These are phyloP conservation scores for Perkinsus marinus DNA, from an alignment of 169 alveolate genomes.

Conservation along the genomic window DNA sequence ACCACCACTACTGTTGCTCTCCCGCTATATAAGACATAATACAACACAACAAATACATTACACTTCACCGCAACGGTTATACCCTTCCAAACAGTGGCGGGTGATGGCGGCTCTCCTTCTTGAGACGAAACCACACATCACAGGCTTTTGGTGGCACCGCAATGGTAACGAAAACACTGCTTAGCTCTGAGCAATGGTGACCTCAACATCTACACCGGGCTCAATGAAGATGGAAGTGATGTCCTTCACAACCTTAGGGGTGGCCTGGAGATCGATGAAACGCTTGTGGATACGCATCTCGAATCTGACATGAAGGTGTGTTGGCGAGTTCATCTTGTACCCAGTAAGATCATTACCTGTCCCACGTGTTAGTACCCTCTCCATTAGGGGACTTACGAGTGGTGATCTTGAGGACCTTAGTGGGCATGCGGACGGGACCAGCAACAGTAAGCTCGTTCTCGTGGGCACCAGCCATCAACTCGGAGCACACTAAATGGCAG, in stretches of 20 bases:
- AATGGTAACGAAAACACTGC: background rate
- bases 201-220: constrained; percentile 92
- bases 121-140: background rate
- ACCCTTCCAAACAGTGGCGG: background rate
- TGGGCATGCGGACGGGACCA: constrained; percentile 96
- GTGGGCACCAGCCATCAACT: constrained; percentile 77
- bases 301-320: too few species aligned
- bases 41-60: background rate
- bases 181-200: constrained; percentile 70
- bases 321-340: too few species aligned
- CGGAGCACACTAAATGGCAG: constrained; percentile 72
- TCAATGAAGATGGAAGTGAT: constrained; percentile 90
- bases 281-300: constrained; percentile 95
- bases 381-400: constrained; percentile 95
- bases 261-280: constrained; percentile 86
- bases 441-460: constrained; percentile 73
- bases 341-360: constrained; percentile 35
- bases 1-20: background rate
- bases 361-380: constrained; percentile 96
- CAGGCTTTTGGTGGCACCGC: background rate
- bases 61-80: background rate
- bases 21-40: background rate
- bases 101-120: background rate
- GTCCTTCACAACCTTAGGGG: constrained; percentile 86
- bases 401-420: constrained; percentile 81